Evolutionary conservation across 139 green algal species (phyloP).

Genomic region (Chlamydomonas applanata): DNA sequence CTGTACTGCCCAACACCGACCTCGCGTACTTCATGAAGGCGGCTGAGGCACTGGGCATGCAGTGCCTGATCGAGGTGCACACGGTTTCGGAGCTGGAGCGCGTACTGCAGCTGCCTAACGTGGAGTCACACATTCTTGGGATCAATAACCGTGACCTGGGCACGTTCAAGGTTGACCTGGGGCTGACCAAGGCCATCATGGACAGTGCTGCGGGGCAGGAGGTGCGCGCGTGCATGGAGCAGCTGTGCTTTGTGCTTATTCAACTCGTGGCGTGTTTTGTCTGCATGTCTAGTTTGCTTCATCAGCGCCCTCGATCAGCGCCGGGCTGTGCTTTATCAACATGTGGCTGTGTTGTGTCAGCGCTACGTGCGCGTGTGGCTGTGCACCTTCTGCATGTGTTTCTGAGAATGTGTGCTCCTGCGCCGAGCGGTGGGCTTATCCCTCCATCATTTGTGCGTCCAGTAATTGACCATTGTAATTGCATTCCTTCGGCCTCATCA

Average conservation of each 20-base stretch:
- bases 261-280: no score
- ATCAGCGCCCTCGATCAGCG: no score
- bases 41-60: constrained; percentile 67
- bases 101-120: constrained; percentile 74
- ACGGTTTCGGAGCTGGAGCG: constrained; percentile 88
- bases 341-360: not conserved
- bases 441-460: no score
- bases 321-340: no score
- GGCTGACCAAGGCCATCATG: constrained; percentile 84
- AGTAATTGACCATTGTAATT: no score
- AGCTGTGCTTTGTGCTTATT: no score
- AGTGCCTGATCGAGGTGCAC: constrained; percentile 66
- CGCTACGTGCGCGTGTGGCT: not conserved
- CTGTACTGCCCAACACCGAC: constrained; percentile 94
- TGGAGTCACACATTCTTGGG: constrained; percentile 87
- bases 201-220: constrained; percentile 70
- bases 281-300: no score
- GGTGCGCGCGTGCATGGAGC: constrained; percentile 29
- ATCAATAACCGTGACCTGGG: constrained; percentile 98
- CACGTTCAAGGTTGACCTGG: constrained; percentile 95
- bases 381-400: no score
- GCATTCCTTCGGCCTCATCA: no score
- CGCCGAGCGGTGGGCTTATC: no score
- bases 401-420: no score
- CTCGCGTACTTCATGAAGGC: constrained; percentile 89